A percentile compares a stretch with the other conserved stretches of the same genome.
phyloP scores from a whole-genome alignment of 768 basidiomycete genomes.

The Termitomyces sp. region DNA sequence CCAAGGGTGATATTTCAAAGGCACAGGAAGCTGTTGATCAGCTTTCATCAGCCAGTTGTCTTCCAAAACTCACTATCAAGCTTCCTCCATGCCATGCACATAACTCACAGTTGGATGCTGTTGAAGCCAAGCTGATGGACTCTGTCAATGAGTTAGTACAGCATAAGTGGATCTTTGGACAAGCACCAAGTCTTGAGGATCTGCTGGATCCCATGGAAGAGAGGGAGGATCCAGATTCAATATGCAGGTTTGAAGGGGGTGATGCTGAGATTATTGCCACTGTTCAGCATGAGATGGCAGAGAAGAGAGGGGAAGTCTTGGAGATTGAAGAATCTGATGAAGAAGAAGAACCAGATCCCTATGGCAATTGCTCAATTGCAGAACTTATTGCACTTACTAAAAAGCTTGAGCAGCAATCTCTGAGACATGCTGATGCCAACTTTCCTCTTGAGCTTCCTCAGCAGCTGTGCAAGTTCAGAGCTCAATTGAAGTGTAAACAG shows the following conservation, averaged over 20 bases:
- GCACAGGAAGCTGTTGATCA: slow-evolving; percentile 12
- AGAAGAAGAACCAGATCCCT: not conserved
- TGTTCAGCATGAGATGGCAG: too few relatives aligned
- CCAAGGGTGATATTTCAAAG: slow-evolving; percentile 9
- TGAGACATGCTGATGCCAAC: not conserved
- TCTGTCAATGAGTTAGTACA: not conserved
- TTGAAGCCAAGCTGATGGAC: not conserved
- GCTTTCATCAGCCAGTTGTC: not conserved
- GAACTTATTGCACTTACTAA: not conserved
- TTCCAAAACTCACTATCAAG: slow-evolving; percentile 8
- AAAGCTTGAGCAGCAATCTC: not conserved
- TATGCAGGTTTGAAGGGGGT: too few relatives aligned
- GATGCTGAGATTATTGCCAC: too few relatives aligned
- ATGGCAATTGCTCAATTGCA: not conserved
- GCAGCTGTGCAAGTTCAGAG: too few relatives aligned
- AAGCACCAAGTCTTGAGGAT: too few relatives aligned
- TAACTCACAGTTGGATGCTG: slow-evolving; percentile 1
- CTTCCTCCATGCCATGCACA: not conserved
- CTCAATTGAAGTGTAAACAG: too few relatives aligned
- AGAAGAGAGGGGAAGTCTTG: not conserved
- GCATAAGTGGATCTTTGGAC: too few relatives aligned
- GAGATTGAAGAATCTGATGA: not conserved
- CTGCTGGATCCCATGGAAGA: too few relatives aligned
- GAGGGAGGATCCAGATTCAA: too few relatives aligned
- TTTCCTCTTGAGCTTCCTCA: too few relatives aligned